phyloP scores from a whole-genome alignment of 768 basidiomycete genomes.

The Naganishia vaughanmartiniae region DNA sequence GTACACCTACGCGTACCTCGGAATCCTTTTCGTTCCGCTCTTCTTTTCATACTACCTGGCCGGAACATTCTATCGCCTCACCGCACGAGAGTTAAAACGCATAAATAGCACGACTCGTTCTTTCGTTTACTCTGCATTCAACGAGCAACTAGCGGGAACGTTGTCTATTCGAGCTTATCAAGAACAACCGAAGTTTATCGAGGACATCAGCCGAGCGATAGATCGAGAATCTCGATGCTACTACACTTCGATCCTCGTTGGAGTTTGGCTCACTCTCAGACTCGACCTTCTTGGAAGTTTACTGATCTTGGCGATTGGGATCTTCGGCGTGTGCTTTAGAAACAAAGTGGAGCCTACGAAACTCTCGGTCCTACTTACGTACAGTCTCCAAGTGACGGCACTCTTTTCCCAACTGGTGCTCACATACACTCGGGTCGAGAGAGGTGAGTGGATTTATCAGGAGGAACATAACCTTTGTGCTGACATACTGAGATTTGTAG shows the following conservation, averaged over 20 bases:
- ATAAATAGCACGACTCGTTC: constrained; percentile 31
- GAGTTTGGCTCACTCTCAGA: constrained; percentile 61
- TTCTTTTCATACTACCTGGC: constrained; percentile 31
- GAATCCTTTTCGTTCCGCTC: constrained; percentile 43
- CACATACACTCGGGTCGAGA: not conserved
- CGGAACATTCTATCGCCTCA: constrained; percentile 29
- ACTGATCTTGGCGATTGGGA: constrained; percentile 66
- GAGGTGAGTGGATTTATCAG: not conserved
- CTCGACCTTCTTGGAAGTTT: constrained; percentile 67
- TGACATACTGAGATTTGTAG: constrained; percentile 31
- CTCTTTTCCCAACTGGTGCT: constrained; percentile 27
- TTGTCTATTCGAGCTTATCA: constrained; percentile 33
- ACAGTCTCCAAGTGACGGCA: constrained; percentile 51
- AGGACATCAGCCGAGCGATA: constrained; percentile 3
- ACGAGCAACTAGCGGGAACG: constrained; percentile 27
- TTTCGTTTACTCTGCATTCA: constrained; percentile 33
- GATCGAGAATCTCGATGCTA: constrained; percentile 29
- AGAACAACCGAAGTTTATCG: constrained; percentile 30
- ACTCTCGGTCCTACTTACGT: constrained; percentile 64
- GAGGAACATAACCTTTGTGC: not conserved
- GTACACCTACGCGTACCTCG: constrained; percentile 44
- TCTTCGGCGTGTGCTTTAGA: constrained; percentile 67
- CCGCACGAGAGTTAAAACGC: constrained; percentile 36
- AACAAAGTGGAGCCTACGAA: constrained; percentile 61
- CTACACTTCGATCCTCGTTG: constrained; percentile 22